Evolutionary conservation across 1,139 yeast genomes (phyloP).

Genomic region (Protomyces inundatus): DNA sequence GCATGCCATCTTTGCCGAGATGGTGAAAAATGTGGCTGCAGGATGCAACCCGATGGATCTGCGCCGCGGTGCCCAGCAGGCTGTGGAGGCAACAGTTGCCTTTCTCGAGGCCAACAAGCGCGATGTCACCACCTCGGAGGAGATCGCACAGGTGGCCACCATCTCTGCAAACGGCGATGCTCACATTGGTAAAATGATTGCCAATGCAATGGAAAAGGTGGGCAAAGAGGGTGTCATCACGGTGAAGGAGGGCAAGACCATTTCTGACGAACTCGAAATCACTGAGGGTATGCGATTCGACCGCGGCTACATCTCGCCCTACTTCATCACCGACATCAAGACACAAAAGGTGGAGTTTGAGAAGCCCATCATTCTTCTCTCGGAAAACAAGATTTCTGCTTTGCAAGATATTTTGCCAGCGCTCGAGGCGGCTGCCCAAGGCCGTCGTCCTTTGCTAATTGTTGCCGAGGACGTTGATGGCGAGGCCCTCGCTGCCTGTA

Average conservation of each 20-base stretch:
- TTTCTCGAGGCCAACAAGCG: constrained; percentile 86
- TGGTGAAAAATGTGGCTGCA: constrained; percentile 97
- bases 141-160: constrained; percentile 98
- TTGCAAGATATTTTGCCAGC: constrained; percentile 93
- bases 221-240: constrained; percentile 99
- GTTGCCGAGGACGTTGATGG: constrained; percentile 98
- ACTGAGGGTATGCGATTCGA: constrained; percentile 99
- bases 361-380: constrained; percentile 80
- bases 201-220: constrained; percentile 98
- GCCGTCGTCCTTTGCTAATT: constrained; percentile 90
- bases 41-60: constrained; percentile 99
- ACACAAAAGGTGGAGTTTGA: constrained; percentile 96
- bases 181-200: constrained; percentile 89
- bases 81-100: constrained; percentile 92
- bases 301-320: constrained; percentile 97
- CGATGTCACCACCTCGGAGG: constrained; percentile 94
- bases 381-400: constrained; percentile 91
- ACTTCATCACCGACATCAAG: constrained; percentile 94
- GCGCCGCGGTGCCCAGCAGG: constrained; percentile 98
- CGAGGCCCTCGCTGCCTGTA: constrained; percentile 98
- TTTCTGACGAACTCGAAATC: constrained; percentile 94
- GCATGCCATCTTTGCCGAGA: constrained; percentile 93
- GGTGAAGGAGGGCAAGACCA: constrained; percentile 94
- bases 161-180: constrained; percentile 96
- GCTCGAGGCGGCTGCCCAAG: constrained; percentile 86